These are phyloP conservation scores for Coniferiporia weirii DNA, from an alignment of 1,284 basidiomycete species.

Conservation along the genomic window DNA sequence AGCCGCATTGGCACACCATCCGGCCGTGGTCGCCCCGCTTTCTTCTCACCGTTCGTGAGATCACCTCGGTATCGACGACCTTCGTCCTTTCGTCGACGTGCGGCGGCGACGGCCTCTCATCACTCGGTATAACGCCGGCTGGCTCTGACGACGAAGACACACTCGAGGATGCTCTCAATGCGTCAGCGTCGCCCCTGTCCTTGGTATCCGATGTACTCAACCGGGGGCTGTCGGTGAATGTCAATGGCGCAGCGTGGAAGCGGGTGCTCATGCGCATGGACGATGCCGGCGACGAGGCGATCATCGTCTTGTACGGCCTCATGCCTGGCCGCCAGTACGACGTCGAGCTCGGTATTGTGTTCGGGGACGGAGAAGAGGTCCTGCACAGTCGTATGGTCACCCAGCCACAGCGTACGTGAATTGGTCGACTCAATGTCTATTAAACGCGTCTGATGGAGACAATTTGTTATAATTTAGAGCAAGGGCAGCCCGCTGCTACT, in stretches of 20 bases:
- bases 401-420: slow-evolving; percentile 16
- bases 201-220: slow-evolving; percentile 63
- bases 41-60: slow-evolving; percentile 63
- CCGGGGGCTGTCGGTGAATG: slow-evolving; percentile 69
- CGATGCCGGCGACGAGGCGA: slow-evolving; percentile 69
- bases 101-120: slow-evolving; percentile 32
- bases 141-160: slow-evolving; percentile 38
- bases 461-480: not conserved
- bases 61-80: slow-evolving; percentile 76
- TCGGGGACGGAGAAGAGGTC: slow-evolving; percentile 41
- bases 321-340: slow-evolving; percentile 78
- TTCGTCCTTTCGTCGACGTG: slow-evolving; percentile 64
- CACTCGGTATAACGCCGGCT: slow-evolving; percentile 38
- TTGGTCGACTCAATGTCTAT: not conserved
- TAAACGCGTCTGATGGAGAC: not conserved
- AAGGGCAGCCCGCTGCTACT: not conserved
- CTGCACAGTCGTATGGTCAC: slow-evolving; percentile 60
- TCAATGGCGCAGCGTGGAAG: slow-evolving; percentile 71
- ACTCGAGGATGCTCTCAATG: slow-evolving; percentile 27
- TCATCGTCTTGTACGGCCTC: slow-evolving; percentile 76
- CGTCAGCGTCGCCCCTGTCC: slow-evolving; percentile 28
- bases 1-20: slow-evolving; percentile 53
- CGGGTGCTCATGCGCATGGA: slow-evolving; percentile 71
- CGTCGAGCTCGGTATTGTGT: slow-evolving; percentile 66
- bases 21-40: slow-evolving; percentile 71